phyloP scores from a whole-genome alignment of 1,139 yeast genomes.

The Kodamaea suecica region DNA sequence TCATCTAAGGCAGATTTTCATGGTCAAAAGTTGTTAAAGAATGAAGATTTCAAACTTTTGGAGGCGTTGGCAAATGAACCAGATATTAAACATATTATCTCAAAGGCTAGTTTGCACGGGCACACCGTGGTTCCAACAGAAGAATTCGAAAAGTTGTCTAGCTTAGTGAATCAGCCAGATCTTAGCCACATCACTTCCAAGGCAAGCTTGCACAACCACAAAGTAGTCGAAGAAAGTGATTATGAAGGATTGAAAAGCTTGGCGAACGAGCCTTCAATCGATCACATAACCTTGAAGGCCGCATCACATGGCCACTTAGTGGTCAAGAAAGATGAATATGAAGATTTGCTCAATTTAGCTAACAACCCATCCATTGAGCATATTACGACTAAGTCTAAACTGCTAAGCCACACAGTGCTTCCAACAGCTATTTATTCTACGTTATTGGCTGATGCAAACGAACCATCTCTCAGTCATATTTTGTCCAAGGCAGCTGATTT shows the following conservation, averaged over 20 bases:
- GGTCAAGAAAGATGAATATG: constrained; percentile 16
- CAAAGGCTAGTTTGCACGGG: constrained; percentile 10
- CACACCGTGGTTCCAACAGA: constrained; percentile 19
- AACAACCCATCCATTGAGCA: constrained; percentile 16
- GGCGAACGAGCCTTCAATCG: constrained; percentile 21
- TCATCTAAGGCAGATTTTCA: constrained; percentile 10
- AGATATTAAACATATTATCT: constrained; percentile 23
- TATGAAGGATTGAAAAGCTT: constrained; percentile 14
- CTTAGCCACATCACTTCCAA: constrained; percentile 13
- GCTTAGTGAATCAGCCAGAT: constrained; percentile 15
- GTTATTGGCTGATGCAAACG: constrained; percentile 12
- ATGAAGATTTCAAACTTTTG: constrained; percentile 13
- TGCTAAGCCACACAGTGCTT: constrained; percentile 6
- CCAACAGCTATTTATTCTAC: constrained; percentile 13
- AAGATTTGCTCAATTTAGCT: constrained; percentile 11
- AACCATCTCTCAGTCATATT: constrained; percentile 12
- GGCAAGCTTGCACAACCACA: constrained; percentile 13
- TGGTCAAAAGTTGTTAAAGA: constrained; percentile 19
- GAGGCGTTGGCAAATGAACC: constrained; percentile 23
- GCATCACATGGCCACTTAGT: constrained; percentile 16
- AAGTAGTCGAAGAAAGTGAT: constrained; percentile 15
- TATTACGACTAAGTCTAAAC: constrained; percentile 11
- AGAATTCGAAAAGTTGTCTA: constrained; percentile 13
- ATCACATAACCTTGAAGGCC: constrained; percentile 20
- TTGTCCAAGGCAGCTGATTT: constrained; percentile 6